These are phyloP conservation scores for Rhipidocladum racemiflorum DNA, from an alignment of 176 grass and related monocot species.

Conservation along the genomic window DNA sequence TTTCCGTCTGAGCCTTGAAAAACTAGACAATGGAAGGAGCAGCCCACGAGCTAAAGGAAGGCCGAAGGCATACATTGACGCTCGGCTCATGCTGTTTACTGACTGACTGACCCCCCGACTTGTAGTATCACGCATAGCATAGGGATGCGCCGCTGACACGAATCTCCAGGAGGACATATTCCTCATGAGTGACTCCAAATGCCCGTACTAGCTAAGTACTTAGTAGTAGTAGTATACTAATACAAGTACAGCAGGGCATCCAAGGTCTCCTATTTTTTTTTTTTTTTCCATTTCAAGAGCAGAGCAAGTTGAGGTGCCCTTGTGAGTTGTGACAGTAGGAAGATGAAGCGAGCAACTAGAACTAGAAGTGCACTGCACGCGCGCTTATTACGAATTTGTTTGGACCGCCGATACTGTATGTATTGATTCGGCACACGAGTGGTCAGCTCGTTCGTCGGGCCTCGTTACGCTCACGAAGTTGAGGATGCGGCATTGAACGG, in stretches of 20 bases:
- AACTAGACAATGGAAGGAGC: not conserved
- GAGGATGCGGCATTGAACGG: not conserved
- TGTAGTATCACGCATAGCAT: not conserved
- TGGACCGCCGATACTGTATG: not conserved
- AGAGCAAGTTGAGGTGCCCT: too few species aligned
- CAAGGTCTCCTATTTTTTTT: not conserved
- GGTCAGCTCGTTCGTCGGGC: too few species aligned
- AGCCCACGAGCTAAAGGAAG: not conserved
- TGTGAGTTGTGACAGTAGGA: too few species aligned
- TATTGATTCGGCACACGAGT: too few species aligned
- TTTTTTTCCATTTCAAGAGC: too few species aligned
- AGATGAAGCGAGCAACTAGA: not conserved
- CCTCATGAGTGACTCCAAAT: not conserved
- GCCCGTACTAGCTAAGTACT: not conserved
- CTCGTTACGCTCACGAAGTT: too few species aligned
- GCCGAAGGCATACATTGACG: too few species aligned
- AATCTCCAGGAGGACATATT: not conserved
- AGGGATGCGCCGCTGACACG: not conserved
- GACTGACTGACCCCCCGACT: too few species aligned
- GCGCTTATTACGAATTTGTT: not conserved
- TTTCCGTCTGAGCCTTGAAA: not conserved
- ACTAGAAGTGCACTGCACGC: not conserved
- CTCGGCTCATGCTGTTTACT: not conserved
- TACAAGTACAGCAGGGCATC: too few species aligned
- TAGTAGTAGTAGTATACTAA: too few species aligned